A percentile compares a stretch with the other conserved stretches of the same genome.
Conservation (phyloP, 306 rosid species). For the Citrullus mucosospermus region DNA sequence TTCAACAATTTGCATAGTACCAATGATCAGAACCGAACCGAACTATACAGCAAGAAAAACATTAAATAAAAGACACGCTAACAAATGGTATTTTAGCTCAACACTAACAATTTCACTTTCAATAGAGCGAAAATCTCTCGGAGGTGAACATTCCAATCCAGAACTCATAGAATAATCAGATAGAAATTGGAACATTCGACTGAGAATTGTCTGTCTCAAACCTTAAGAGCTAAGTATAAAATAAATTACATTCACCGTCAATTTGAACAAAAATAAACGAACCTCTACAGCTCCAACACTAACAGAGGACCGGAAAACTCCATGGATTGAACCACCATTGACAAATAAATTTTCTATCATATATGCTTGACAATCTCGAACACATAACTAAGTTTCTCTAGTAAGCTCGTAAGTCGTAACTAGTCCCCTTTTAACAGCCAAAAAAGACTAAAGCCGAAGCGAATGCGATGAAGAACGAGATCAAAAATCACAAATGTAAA, state of each 20-base stretch:
- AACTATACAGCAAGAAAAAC: neutral
- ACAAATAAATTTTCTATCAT: neutral
- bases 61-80: neutral
- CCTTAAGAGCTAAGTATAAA: neutral
- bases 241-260: neutral
- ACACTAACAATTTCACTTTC: constrained; percentile 1
- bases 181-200: neutral
- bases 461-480: constrained; percentile 12
- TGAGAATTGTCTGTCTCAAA: neutral
- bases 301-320: neutral
- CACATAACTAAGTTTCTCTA: constrained; percentile 1
- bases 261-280: neutral
- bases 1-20: neutral
- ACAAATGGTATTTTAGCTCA: neutral
- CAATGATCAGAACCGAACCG: neutral
- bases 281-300: neutral
- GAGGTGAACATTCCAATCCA: neutral
- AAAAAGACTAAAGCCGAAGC: constrained; percentile 7
- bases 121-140: neutral
- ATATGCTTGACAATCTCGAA: neutral
- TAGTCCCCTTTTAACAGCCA: neutral
- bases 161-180: neutral
- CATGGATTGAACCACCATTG: constrained; percentile 3
- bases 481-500: constrained; percentile 7
- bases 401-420: neutral